Conservation (phyloP, 169 alveolate species). For the Plasmodium fragile region DNA sequence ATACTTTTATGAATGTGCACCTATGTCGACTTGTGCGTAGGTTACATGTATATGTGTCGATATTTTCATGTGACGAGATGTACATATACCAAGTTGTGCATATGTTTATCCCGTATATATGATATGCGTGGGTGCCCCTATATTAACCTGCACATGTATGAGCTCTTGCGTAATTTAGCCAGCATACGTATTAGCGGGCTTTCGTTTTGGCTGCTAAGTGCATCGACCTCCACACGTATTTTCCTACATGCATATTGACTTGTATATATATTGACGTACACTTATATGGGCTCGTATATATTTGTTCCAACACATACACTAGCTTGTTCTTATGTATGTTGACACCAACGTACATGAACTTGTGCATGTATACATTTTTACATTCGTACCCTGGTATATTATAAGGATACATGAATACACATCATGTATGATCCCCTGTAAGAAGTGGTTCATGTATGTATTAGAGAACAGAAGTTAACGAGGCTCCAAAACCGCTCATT, state of each 20-base stretch:
- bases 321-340: not conserved
- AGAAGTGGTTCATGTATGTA: constrained; percentile 4
- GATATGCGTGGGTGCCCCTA: not conserved
- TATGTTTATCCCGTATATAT: not conserved
- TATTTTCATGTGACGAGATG: not conserved
- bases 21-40: not conserved
- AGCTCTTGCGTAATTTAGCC: not conserved
- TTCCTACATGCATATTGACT: not conserved
- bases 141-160: not conserved
- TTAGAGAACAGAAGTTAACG: not conserved
- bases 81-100: not conserved
- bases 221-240: not conserved
- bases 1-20: not conserved
- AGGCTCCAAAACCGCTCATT: not conserved
- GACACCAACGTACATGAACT: not conserved
- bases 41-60: not conserved
- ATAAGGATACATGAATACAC: not conserved
- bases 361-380: not conserved
- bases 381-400: not conserved
- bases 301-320: not conserved
- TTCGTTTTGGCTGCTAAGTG: not conserved
- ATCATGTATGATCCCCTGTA: not conserved
- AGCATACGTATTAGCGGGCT: not conserved
- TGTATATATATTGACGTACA: not conserved
- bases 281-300: not conserved